A percentile compares a stretch with the other conserved stretches of the same genome.
These are phyloP conservation scores for Coccinonectria pachysandricola DNA, from an alignment of 2,329 filamentous ascomycete species.

Conservation along the genomic window DNA sequence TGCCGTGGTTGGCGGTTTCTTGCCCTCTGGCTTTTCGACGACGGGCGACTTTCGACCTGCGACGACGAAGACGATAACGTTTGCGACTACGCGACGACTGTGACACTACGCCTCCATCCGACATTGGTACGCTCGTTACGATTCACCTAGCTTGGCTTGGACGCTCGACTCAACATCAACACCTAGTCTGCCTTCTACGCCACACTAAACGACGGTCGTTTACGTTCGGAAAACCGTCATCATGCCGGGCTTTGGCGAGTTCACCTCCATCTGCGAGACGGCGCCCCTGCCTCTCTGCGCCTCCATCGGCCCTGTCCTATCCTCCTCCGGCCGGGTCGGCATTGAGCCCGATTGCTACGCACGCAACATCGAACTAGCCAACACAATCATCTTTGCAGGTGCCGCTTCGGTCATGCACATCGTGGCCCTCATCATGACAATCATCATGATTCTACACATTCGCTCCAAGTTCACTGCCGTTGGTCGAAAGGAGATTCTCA, in stretches of 20 bases:
- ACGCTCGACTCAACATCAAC: no score
- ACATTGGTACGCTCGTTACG: no score
- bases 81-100: no score
- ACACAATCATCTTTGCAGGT: conserved; percentile 96
- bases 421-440: conserved; percentile 78
- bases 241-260: conserved; percentile 85
- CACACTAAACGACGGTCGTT: no score
- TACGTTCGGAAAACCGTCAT: conserved; percentile 11
- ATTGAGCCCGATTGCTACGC: conserved; percentile 90
- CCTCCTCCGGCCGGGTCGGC: conserved; percentile 57
- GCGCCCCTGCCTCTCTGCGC: conserved; percentile 81
- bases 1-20: no score
- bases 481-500: conserved; percentile 62
- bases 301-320: conserved; percentile 65
- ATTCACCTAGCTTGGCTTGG: no score
- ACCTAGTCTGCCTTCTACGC: no score
- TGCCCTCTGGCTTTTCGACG: no score
- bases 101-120: no score
- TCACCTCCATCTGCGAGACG: conserved; percentile 74
- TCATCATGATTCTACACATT: conserved; percentile 95
- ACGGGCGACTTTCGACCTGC: no score
- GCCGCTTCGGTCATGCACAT: conserved; percentile 91
- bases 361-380: conserved; percentile 88
- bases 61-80: no score
- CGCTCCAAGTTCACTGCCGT: conserved; percentile 97